Base-by-base conservation (phyloP, 305 asterid genomes). In the Nicotiana rustica region DNA sequence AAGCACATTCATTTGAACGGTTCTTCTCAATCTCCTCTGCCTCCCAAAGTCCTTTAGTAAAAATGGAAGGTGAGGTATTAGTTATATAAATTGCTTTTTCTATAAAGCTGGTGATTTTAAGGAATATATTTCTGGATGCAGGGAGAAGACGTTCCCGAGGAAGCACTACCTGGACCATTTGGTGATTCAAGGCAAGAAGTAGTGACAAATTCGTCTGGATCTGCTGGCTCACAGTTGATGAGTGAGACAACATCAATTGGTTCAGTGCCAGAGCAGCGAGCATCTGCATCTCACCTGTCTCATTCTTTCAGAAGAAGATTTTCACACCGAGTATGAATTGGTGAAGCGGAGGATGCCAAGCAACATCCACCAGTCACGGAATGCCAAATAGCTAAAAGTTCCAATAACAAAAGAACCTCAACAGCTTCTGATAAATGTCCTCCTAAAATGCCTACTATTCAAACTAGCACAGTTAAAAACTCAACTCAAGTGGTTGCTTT, bases 131-230 rank as follows among this genome's bases (percentile, higher is more conserved):
- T 90, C 41, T 85, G 31, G 52, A 75, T 57, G 81, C 92, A 94
- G 98, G 92, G 88, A 4, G 92, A 95, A 84, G 98, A 94, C 59
- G 87, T 96, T 79, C 98, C 99, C 0, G 92, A 86, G 89, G 97
- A 82, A 82, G 90, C 4, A 21, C 85, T 94, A 18, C 99, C 98
- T 6, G 92, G 82, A 25, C 92, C 94, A n/a, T 94, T 91, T 86
- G 83, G 81, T 84, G 79, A 21, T 57, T 21, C 66, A 52, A 91
- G 85, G 85, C 91, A 77, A 67, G 71, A 78, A 82, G 29, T 21
- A 61, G 35, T 38, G 31, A 65, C 44, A 19, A 86, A 71, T 64
- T 36, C 84, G 17, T 56, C 64, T 78, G 84, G 44, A 38, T 61
- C 88, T 55, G 76, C 86, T 0, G 49, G 59, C 13, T 62, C 91